Evolutionary conservation across 805 yeast genomes (phyloP), one percentile per base, ranked within the genome.

Genomic region (Candida anglica): DNA sequence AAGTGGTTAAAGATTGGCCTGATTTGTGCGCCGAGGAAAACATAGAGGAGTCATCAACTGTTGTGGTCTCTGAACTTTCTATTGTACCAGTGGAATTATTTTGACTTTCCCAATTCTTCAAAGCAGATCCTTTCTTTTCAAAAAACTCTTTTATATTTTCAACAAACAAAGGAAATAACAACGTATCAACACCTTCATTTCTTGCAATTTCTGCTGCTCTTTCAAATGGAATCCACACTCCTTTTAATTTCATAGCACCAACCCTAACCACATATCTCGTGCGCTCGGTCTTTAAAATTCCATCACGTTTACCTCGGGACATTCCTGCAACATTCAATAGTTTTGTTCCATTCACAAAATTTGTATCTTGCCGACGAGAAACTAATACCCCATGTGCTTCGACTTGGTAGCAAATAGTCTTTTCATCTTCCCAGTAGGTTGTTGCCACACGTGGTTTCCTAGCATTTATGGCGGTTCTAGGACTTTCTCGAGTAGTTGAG

Each of bases 151-250:
- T 53, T 19, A 63, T 42, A 34, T 63, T 56, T 32, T 46, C 46
- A 1, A 62, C 53, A 43, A 63, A 60, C 10, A 63, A 43, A 1
- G 69, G 69, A 28, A 49, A 55, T 28, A 63, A 48, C 5, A 53
- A 27, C 3, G 43, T 47, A 27, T 57, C 63, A 8, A 63, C 47
- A 0, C 69, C 69, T 41, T 63, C 67, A 41, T 63, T 63, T 19
- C 69, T 39, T 6, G 69, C 69, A 34, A 63, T 52, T 41, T 63
- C 69, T 21, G 42, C 46, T 1, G 69, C 69, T 27, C 67, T 43
- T 3, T 58, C 63, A 38, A 62, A 56, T 1, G 69, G 69, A 13
- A 63, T 52, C 70, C 70, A 63, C 1, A 63, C 65, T 6, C 70
- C 70, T 36, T 63, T 63, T 32, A 63, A 43, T 34, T 58, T 58